Conservation (phyloP, 2,329 filamentous ascomycete species). For the Tolypocladium capitatum region DNA sequence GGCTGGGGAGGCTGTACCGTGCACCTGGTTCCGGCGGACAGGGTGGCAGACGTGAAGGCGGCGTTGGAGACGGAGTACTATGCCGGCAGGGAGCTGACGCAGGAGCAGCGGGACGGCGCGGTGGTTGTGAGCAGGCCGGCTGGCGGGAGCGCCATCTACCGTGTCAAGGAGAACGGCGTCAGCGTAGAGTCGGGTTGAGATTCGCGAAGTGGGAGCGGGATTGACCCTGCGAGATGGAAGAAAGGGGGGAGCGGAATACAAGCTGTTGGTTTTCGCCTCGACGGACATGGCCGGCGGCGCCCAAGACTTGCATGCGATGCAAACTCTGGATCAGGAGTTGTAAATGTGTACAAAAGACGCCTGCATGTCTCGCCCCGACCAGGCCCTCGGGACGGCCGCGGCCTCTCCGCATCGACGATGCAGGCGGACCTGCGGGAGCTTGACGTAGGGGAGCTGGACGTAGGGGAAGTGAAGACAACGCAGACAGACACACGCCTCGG, state of each 20-base stretch:
- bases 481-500: not conserved
- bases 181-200: not conserved
- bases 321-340: not conserved
- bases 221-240: not conserved
- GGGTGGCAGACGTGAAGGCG: slow-evolving; percentile 62
- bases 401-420: not conserved
- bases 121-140: slow-evolving; percentile 85
- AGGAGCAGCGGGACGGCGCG: slow-evolving; percentile 63
- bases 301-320: not conserved
- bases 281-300: not conserved
- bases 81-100: slow-evolving; percentile 46
- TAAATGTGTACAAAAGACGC: not conserved
- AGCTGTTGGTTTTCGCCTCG: not conserved
- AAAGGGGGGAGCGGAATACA: not conserved
- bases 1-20: slow-evolving; percentile 97
- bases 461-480: not conserved
- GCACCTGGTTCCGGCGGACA: slow-evolving; percentile 76
- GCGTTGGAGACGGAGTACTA: slow-evolving; percentile 79
- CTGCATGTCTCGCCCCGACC: not conserved
- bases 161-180: slow-evolving; percentile 19
- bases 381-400: not conserved
- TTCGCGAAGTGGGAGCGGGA: not conserved
- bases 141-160: slow-evolving; percentile 49
- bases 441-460: too few relatives aligned
- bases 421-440: not conserved